Base-by-base conservation (phyloP, 768 basidiomycete species). In the Phlebiopsis gigantea region DNA sequence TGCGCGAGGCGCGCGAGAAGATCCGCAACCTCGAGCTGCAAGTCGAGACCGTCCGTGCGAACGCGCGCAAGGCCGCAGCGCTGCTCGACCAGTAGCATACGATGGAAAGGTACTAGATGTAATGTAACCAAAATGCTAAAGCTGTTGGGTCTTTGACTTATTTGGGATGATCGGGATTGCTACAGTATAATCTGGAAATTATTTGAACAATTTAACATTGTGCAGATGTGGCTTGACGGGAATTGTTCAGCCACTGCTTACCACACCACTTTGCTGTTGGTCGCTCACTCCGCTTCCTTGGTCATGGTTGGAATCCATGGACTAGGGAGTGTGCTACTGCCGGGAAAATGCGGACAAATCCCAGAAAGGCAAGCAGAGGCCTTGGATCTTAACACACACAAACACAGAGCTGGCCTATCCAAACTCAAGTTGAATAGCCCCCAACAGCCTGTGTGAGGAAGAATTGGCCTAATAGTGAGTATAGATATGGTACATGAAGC, bases 21-120 rank as follows among this genome's bases (percentile, higher is more conserved):
- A 93, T 95, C 53, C 77, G 93, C 57, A 86, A 86, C 63, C 71
- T 95, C 49, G 92, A 94, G 72, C 67, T 93, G 57, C 88, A 91
- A 72, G 82, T 93, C 19, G 90, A 93, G 72, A 76, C 77, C 14
- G 69, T 90, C 61, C 80, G 80, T 57, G 83, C 84, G 17, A 93
- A 92, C 64, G 88, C 90, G 56, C 77, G 81, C 64, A 88, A 82
- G 66, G 90, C 89, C 1, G 86, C 87, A 12, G 81, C 87, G 67
- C 75, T 85, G 34, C 68, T 92, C 26, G 67, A 66, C 14, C 52
- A 60, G 45, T 67, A 55, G 63, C 34, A 10, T 39, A 17, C 34
- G 12, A 26, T 21, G 46, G 10, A 45, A 45, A 45, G n/a, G 44
- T 15, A 39, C 8, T 25, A 45, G n/a, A 25, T 21, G 44, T 45